Evolutionary conservation across 2,329 filamentous ascomycete genomes (phyloP).

Genomic region (Fusarium floridanum): DNA sequence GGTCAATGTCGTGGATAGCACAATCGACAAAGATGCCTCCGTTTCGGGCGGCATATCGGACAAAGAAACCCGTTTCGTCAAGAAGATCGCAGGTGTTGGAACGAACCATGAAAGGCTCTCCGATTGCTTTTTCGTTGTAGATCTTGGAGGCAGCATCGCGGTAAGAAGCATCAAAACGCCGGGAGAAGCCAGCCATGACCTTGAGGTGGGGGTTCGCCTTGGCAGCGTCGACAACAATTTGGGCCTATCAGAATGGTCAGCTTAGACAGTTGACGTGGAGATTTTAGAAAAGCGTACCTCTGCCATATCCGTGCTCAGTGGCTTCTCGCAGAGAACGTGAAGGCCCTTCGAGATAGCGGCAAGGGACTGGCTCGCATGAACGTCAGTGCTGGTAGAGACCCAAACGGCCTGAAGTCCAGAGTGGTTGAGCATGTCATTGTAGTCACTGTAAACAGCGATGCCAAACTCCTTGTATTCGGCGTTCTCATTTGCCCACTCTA

Average conservation of each 20-base stretch:
- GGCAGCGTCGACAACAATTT: slow-evolving; percentile 70
- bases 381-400: slow-evolving; percentile 34
- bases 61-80: slow-evolving; percentile 75
- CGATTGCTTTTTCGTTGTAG: slow-evolving; percentile 64
- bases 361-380: slow-evolving; percentile 29
- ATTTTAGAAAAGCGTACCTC: slow-evolving; percentile 56
- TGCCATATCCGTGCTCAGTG: slow-evolving; percentile 54
- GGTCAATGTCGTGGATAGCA: slow-evolving; percentile 74
- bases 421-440: slow-evolving; percentile 36
- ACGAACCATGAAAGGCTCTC: slow-evolving; percentile 70
- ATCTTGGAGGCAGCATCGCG: slow-evolving; percentile 68
- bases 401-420: slow-evolving; percentile 31
- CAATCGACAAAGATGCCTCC: slow-evolving; percentile 80
- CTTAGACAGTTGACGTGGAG: fast-evolving
- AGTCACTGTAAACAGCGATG: slow-evolving; percentile 25
- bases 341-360: slow-evolving; percentile 25
- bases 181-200: slow-evolving; percentile 63
- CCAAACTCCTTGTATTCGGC: slow-evolving; percentile 29
- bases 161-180: slow-evolving; percentile 73
- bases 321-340: slow-evolving; percentile 40
- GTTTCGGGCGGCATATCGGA: slow-evolving; percentile 72
- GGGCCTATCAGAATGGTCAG: slow-evolving; percentile 56
- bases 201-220: slow-evolving; percentile 68
- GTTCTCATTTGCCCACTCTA: slow-evolving; percentile 25
- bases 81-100: slow-evolving; percentile 77